Conservation (phyloP, 129 eudicot genomes). For the Lactuca saligna region DNA sequence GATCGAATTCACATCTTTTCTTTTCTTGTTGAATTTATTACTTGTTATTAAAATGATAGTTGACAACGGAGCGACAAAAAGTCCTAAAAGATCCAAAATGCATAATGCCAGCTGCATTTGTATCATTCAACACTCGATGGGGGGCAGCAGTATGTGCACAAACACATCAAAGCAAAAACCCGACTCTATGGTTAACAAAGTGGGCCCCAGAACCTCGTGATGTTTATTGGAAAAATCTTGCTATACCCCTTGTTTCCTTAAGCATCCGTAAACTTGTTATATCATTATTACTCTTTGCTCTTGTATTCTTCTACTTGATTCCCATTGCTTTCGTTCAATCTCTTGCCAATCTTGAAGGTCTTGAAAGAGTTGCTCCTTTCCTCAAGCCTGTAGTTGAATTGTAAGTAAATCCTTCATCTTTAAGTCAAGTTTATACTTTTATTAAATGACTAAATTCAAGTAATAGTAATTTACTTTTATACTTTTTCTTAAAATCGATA, state of each 20-base stretch:
- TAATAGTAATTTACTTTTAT: no score
- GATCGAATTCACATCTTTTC: not conserved
- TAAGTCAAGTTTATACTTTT: not conserved
- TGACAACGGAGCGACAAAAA: constrained; percentile 82
- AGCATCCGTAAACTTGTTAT: constrained; percentile 80
- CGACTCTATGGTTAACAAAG: constrained; percentile 84
- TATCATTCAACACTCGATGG: constrained; percentile 90
- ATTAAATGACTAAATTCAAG: not conserved
- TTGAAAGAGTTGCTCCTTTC: constrained; percentile 90
- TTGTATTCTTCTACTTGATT: constrained; percentile 95
- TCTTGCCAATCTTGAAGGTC: constrained; percentile 88
- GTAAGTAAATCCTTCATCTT: constrained; percentile 47
- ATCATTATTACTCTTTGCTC: constrained; percentile 68
- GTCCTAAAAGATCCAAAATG: constrained; percentile 72
- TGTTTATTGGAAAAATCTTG: constrained; percentile 85
- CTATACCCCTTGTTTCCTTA: constrained; percentile 88
- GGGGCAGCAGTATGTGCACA: constrained; percentile 99
- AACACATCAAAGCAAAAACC: constrained; percentile 95
- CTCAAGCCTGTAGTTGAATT: constrained; percentile 83
- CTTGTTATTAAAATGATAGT: constrained; percentile 39
- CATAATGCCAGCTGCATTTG: constrained; percentile 83
- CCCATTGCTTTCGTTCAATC: constrained; percentile 98
- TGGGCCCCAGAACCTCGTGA: constrained; percentile 99
- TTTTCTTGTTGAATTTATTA: not conserved
- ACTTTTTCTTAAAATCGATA: no score